These are phyloP conservation scores for Aurantiochytrium sp. DNA, from an alignment of 108 stramenopile genomes.

Conservation along the genomic window DNA sequence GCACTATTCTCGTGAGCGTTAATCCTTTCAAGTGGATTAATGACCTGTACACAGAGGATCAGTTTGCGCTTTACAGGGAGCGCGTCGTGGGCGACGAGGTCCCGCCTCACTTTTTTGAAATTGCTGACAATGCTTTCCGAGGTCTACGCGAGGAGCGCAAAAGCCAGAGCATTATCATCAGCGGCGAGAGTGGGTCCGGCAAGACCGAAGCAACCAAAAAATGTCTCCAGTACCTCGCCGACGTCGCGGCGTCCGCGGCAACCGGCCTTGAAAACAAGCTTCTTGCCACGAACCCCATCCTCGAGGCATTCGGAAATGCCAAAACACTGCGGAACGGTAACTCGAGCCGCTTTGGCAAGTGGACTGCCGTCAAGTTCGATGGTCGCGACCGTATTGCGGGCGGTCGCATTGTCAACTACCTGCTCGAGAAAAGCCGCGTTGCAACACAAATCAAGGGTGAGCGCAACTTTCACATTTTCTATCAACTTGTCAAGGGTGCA, in stretches of 20 bases:
- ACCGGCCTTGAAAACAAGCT: slow-evolving; percentile 74
- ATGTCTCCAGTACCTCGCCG: slow-evolving; percentile 57
- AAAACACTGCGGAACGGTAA: slow-evolving; percentile 65
- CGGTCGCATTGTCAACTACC: slow-evolving; percentile 27
- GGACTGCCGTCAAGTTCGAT: slow-evolving; percentile 25
- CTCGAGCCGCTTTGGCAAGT: slow-evolving; percentile 34
- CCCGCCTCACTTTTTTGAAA: slow-evolving; percentile 65
- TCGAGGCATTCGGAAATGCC: slow-evolving; percentile 99
- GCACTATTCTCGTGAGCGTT: slow-evolving; percentile 36
- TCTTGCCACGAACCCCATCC: slow-evolving; percentile 91
- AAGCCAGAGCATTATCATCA: slow-evolving; percentile 54
- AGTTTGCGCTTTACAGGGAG: not conserved
- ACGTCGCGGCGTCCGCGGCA: slow-evolving; percentile 36
- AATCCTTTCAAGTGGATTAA: slow-evolving; percentile 36
- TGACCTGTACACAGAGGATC: not conserved
- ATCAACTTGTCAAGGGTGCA: slow-evolving; percentile 25
- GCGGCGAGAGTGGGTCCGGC: slow-evolving; percentile 57
- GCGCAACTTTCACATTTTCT: slow-evolving; percentile 43
- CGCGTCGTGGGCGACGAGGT: not conserved
- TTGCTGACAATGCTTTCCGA: slow-evolving; percentile 67
- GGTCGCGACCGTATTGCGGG: not conserved
- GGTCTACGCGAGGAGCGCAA: slow-evolving; percentile 40
- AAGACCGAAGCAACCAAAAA: slow-evolving; percentile 65
- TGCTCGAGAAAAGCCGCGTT: slow-evolving; percentile 36
- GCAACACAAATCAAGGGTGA: slow-evolving; percentile 6